Percentiles rank a stretch among this genome's conserved stretches.
These are phyloP conservation scores for Penicillium antarcticum DNA, from an alignment of 495 filamentous ascomycete genomes.

Conservation along the genomic window DNA sequence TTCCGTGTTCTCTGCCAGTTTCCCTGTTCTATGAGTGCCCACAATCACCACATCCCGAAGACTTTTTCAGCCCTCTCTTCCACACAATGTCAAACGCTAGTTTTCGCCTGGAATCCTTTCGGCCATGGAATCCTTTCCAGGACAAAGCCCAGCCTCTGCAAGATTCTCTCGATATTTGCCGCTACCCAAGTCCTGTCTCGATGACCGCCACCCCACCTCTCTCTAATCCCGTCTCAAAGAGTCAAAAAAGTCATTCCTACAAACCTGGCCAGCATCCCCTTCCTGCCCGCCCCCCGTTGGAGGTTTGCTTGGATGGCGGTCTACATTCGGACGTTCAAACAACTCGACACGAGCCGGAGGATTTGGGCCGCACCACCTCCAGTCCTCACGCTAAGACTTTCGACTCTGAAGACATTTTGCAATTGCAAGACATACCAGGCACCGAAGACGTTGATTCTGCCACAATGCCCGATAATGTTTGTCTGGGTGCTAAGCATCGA, in stretches of 20 bases:
- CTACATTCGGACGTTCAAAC: neutral
- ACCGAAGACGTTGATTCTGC: neutral
- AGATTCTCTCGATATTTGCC: conserved; percentile 7
- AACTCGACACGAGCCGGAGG: neutral
- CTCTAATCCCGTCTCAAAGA: conserved; percentile 3
- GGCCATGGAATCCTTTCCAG: conserved; percentile 12
- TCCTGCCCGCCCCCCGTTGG: conserved; percentile 6
- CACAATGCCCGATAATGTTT: neutral
- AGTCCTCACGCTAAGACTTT: neutral
- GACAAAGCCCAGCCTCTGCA: conserved; percentile 1
- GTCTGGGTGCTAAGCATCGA: neutral
- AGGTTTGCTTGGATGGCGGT: conserved; percentile 10
- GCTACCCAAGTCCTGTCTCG: conserved; percentile 11
- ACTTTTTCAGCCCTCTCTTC: neutral
- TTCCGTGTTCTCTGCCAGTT: neutral
- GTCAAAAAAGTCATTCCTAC: neutral
- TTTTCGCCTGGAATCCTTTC: conserved; percentile 15
- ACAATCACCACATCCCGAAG: neutral
- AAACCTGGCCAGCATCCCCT: conserved; percentile 5
- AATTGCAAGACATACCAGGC: neutral
- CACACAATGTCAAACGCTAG: conserved; percentile 5
- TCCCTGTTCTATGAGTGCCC: neutral
- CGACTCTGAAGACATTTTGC: neutral
- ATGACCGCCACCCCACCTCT: conserved; percentile 6
- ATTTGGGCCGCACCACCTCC: neutral